Conservation (phyloP, 2,329 filamentous ascomycete genomes). For the Penicillium sp. region DNA sequence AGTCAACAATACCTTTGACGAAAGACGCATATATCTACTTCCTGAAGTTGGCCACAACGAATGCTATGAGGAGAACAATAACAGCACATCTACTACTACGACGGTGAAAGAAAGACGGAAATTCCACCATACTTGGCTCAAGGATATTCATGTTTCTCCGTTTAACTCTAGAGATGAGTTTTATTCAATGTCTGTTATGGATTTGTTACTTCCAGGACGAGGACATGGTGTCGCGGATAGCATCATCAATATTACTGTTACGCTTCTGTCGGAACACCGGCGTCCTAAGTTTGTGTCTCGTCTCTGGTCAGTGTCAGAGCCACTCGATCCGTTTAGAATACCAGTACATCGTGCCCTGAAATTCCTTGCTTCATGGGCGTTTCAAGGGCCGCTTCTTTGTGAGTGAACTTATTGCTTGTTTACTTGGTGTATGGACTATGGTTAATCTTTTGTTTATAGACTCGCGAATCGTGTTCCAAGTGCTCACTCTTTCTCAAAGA, state of each 20-base stretch:
- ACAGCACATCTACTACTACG: background rate
- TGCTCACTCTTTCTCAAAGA: background rate
- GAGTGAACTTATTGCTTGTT: background rate
- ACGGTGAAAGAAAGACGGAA: background rate
- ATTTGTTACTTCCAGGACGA: background rate
- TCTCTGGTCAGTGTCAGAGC: constrained; percentile 2
- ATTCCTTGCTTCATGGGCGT: constrained; percentile 2
- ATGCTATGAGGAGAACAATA: too few species aligned
- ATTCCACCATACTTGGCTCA: constrained; percentile 1
- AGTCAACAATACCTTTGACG: constrained; percentile 7
- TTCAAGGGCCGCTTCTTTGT: background rate
- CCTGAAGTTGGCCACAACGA: too few species aligned
- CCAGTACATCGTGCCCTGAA: background rate
- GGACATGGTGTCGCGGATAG: background rate
- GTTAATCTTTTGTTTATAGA: background rate
- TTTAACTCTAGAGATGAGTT: constrained; percentile 4
- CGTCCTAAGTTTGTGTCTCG: constrained; percentile 5
- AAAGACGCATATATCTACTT: constrained; percentile 3
- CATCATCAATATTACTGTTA: constrained; percentile 5
- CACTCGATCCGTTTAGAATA: background rate
- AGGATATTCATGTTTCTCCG: constrained; percentile 8
- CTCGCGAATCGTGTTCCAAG: background rate
- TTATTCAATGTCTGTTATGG: background rate
- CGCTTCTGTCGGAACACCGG: background rate
- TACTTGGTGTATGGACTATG: background rate